Evolutionary conservation across 2,329 filamentous ascomycete genomes (phyloP).

Genomic region (Paecilomyces dactylethromorphus): DNA sequence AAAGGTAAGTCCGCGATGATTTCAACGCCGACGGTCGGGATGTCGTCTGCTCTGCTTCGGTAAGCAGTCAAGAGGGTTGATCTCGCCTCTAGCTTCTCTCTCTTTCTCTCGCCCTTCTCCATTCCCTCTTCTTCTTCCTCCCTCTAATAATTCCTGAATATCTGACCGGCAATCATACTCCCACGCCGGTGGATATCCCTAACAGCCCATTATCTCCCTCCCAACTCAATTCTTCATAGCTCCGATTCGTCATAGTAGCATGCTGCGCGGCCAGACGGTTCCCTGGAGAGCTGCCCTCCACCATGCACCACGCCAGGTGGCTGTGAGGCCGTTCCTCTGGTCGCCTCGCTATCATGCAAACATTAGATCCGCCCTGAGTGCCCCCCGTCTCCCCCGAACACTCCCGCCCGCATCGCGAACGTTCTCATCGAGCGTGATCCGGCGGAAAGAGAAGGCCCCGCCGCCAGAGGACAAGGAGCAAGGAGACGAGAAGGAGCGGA

Average conservation of each 20-base stretch:
- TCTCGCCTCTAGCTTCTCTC: constrained; percentile 9
- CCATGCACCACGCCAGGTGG: constrained; percentile 38
- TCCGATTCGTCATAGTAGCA: constrained; percentile 33
- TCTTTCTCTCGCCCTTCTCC: constrained; percentile 4
- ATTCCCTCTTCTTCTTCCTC: background rate
- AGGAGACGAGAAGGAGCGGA: constrained; percentile 31
- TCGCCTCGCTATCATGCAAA: constrained; percentile 24
- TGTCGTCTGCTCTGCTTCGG: constrained; percentile 18
- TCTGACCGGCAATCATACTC: background rate
- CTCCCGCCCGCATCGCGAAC: constrained; percentile 26
- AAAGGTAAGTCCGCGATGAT: constrained; percentile 22
- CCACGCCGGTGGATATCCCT: constrained; percentile 7
- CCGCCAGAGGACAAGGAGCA: constrained; percentile 31
- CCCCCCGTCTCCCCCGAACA: constrained; percentile 16
- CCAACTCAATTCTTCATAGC: constrained; percentile 8
- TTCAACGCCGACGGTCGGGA: constrained; percentile 1
- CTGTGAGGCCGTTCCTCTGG: constrained; percentile 25
- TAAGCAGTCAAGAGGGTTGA: constrained; percentile 14
- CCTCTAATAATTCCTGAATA: background rate
- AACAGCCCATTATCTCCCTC: constrained; percentile 2
- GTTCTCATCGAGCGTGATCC: constrained; percentile 41
- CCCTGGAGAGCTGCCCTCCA: constrained; percentile 59
- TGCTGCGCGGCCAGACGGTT: constrained; percentile 59
- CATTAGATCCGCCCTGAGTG: constrained; percentile 19
- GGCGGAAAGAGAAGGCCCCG: constrained; percentile 52